Conservation (phyloP, 78 protist species). For the Dictyostelium capitatum region DNA sequence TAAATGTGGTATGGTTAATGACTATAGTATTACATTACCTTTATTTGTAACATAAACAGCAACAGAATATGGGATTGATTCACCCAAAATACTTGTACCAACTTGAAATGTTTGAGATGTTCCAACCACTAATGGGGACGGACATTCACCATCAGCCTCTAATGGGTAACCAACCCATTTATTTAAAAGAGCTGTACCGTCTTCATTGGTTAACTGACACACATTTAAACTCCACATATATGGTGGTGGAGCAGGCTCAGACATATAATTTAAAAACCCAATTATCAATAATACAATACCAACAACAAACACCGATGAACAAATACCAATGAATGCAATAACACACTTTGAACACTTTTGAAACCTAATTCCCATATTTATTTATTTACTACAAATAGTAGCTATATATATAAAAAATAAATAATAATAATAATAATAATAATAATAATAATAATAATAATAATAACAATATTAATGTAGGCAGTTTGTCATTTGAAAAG, state of each 20-base stretch:
- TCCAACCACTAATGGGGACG: background rate
- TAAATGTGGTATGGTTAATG: too few species aligned
- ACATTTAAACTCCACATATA: conserved; percentile 29
- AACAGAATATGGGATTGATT: conserved; percentile 30
- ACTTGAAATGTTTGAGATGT: conserved; percentile 6
- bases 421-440: background rate
- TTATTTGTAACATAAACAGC: conserved; percentile 54
- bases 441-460: background rate
- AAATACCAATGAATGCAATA: background rate
- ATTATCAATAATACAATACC: conserved; percentile 38
- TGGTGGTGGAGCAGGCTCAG: conserved; percentile 73
- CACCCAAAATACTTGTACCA: conserved; percentile 14
- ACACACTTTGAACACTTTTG: conserved; percentile 33
- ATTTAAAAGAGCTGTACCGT: background rate
- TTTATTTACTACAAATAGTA: background rate
- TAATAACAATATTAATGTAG: background rate
- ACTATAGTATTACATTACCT: conserved; percentile 13
- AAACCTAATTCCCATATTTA: background rate
- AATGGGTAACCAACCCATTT: conserved; percentile 21
- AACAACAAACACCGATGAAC: conserved; percentile 14
- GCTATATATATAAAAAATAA: too few species aligned
- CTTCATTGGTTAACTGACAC: background rate
- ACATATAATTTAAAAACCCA: conserved; percentile 15
- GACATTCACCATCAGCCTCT: background rate
- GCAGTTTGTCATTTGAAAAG: conserved; percentile 20